These are phyloP conservation scores for Rhizopogon roseolus DNA, from an alignment of 768 basidiomycete species.

Conservation along the genomic window DNA sequence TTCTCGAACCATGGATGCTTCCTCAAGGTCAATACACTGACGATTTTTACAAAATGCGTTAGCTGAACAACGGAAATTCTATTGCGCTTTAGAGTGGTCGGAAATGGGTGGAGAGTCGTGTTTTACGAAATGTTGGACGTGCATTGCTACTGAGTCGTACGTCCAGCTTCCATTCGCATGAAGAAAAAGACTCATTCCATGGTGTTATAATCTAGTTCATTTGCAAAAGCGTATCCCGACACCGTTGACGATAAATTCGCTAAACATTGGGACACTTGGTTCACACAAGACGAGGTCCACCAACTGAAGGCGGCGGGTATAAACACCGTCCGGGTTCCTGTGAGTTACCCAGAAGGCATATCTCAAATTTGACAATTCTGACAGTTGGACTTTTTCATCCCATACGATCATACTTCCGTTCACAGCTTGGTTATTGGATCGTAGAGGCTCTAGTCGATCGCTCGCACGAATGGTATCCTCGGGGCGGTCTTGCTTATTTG, in stretches of 20 bases:
- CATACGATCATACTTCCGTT: not conserved
- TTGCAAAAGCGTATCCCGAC: constrained; percentile 54
- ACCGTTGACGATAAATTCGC: constrained; percentile 56
- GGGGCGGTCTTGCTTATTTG: constrained; percentile 63
- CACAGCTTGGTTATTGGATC: constrained; percentile 81
- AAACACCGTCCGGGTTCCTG: constrained; percentile 76
- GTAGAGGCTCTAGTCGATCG: constrained; percentile 68
- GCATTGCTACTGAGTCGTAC: constrained; percentile 68
- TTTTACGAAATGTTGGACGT: too few relatives aligned
- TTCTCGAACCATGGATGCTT: constrained; percentile 82
- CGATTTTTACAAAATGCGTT: not conserved
- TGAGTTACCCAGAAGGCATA: constrained; percentile 25
- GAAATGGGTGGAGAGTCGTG: constrained; percentile 70
- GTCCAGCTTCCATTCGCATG: not conserved
- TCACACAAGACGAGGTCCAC: constrained; percentile 57
- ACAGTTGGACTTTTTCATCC: not conserved
- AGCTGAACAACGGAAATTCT: not conserved
- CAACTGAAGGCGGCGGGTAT: constrained; percentile 50
- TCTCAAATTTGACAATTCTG: not conserved
- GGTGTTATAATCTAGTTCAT: constrained; percentile 35
- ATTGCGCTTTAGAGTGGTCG: constrained; percentile 48
- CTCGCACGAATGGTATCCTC: constrained; percentile 55
- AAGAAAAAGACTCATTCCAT: not conserved
- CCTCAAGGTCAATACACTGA: constrained; percentile 43
- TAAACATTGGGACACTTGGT: constrained; percentile 73